These are phyloP conservation scores for Alternaria gansuensis DNA, from an alignment of 2,329 filamentous ascomycete genomes.

Conservation along the genomic window DNA sequence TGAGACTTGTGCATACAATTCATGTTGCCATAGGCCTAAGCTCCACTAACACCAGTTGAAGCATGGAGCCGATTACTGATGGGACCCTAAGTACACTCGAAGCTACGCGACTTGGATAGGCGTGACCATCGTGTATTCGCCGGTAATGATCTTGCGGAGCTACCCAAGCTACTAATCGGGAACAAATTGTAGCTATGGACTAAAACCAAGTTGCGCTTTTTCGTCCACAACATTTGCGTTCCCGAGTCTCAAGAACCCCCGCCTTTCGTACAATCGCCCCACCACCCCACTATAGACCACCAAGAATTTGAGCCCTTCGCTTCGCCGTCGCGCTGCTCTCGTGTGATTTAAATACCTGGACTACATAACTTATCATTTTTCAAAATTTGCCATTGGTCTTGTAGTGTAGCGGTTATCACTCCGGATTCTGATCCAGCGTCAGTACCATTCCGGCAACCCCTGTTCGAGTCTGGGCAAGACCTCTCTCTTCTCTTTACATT, in stretches of 20 bases:
- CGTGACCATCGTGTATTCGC: background rate
- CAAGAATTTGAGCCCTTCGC: background rate
- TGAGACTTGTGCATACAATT: background rate
- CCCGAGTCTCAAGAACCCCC: background rate
- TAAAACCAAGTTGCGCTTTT: background rate
- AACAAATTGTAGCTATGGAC: background rate
- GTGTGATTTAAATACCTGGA: too few relatives aligned
- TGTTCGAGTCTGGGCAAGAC: slow-evolving; percentile 38
- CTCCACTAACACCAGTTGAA: background rate
- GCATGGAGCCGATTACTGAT: background rate
- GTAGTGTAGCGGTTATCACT: slow-evolving; percentile 42
- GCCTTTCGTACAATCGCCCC: background rate
- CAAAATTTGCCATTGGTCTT: slow-evolving; percentile 16
- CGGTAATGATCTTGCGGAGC: background rate
- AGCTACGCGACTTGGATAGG: background rate
- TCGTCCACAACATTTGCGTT: background rate
- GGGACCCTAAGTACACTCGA: too few relatives aligned
- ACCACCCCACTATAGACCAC: background rate
- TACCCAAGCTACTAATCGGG: background rate
- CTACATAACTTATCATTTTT: background rate
- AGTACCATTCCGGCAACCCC: slow-evolving; percentile 36
- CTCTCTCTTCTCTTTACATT: slow-evolving; percentile 17
- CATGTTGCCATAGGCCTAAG: background rate
- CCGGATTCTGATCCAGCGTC: slow-evolving; percentile 36
- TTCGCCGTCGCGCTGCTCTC: background rate